A percentile compares a stretch with the other conserved stretches of the same genome.
Evolutionary conservation across 257 asterid genomes (phyloP).

Genomic region (Rauvolfia tetraphylla): DNA sequence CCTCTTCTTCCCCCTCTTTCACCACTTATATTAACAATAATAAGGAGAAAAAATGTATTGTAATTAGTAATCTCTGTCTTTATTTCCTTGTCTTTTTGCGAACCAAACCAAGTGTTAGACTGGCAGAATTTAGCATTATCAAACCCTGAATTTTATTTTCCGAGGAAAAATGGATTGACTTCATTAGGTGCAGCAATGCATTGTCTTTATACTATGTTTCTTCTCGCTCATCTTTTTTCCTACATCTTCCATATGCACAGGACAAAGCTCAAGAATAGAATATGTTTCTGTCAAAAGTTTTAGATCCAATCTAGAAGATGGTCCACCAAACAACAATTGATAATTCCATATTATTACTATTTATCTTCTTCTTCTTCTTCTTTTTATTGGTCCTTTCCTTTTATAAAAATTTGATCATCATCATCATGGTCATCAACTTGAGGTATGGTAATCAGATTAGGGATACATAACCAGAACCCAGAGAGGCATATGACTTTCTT

Average conservation of each 20-base stretch:
- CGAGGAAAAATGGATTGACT: background rate
- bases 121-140: too few species aligned
- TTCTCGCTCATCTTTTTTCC: background rate
- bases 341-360: too few species aligned
- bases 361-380: background rate
- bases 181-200: background rate
- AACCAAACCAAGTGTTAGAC: too few species aligned
- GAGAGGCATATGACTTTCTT: constrained; percentile 10
- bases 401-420: background rate
- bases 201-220: background rate
- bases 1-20: too few species aligned
- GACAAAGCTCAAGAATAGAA: constrained; percentile 15
- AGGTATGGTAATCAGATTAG: background rate
- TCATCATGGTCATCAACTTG: constrained; percentile 2
- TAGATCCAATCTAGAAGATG: constrained; percentile 22
- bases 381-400: background rate
- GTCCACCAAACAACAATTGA: constrained; percentile 16
- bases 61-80: too few species aligned
- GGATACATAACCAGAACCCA: constrained; percentile 3
- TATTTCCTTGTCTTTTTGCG: too few species aligned
- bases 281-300: background rate
- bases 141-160: background rate
- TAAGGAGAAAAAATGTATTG: too few species aligned
- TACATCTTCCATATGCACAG: constrained; percentile 1
- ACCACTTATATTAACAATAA: too few species aligned